Base-by-base conservation (phyloP, 2,329 filamentous ascomycete genomes). In the Phyllosticta citriasiana region DNA sequence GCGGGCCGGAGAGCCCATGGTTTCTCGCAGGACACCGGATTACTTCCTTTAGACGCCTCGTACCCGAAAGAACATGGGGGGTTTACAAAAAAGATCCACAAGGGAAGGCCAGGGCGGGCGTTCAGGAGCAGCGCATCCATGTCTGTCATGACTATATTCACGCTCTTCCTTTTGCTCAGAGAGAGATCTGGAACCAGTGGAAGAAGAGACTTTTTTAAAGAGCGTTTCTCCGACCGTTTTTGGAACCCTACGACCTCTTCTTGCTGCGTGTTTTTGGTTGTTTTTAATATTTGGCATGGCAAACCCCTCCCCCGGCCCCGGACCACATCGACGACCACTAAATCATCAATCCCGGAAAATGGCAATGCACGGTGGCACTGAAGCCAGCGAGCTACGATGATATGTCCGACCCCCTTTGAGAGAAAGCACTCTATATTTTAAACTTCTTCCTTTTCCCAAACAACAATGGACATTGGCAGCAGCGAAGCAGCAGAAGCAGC, bases 1-100 rank as follows among this genome's bases (percentile, higher is more conserved):
- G 62, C 86, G 94, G 77, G 93, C 94, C 67, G 94, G 94, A 69
- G 94, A 99, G 76, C 94, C 94, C 25, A 97, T 97, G 94, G 94
- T 99, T 66, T 97, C 94, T 54, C 77, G 79, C 73, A 88, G 94
- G 82, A 99, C 94, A 66, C 93, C 93, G 61, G 93, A 99, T 77
- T 99, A 99, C 82, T 99, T 99, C 89, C 88, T 97, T 76, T 99
- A 89, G 52, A 6, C 40, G 40, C 40, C 40, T 47, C n/a, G 40
- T 19, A 47, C 12, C 40, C 40, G 40, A 47, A 47, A 47, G 40
- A 47, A 47, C n/a, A 47, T 6, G 40, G 40, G 40, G 40, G 40
- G 3, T 30, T 30, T 47, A n/a, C 40, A 7, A 47, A 47, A 47
- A 47, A 47, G 16, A 47, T 47, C 40, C n/a, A 47, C 16, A 47